Evolutionary conservation across 1,284 basidiomycete species (phyloP), one percentile per base, ranked within the genome.

Genomic region (Kalmanozyma brasiliensis): DNA sequence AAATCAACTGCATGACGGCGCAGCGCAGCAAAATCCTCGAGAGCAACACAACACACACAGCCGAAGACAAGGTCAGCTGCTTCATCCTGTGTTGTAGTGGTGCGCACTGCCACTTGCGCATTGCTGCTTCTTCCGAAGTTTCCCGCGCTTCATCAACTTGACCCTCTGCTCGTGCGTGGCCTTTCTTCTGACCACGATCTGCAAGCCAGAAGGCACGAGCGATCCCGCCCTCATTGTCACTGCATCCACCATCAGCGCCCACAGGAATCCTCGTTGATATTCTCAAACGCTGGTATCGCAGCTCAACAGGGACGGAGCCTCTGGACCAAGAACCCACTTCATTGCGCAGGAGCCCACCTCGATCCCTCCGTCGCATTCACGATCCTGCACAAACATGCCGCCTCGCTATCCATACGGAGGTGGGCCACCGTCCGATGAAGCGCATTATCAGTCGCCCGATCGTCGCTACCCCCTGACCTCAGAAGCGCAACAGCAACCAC

Each of bases 391-490:
- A 16, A 35, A 2, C 36, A 60, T 66, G 68, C 68, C 62, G 23
- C 68, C 68, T 48, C 59, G 62, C 17, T 58, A 65, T 41, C 61
- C 52, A 4, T 66, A 47, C 13, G 58, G 53, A 36, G 67, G 61
- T 44, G 57, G 41, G 43, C 20, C 35, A n/a, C 57, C 37, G 11
- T 41, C 64, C 0, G 58, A 52, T 49, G 55, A 53, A 35, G 32
- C 49, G n/a, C 44, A 58, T 36, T 42, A 62, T 9, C 36, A 49
- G 9, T 52, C 55, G 32, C 38, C 49, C 23, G 58, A 62, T 5
- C 17, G 41, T 14, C 42, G 33, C 4, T 38, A 48, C 30, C 60
- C 55, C 36, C 57, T 43, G 19, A 64, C 52, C 35, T 37, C 56
- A 32, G 60, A 69, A 34, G 35, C 48, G 5, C 46, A 47, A 7